Base-by-base conservation (phyloP, 2,329 filamentous ascomycete genomes). In the Decorospora gaudefroyi region DNA sequence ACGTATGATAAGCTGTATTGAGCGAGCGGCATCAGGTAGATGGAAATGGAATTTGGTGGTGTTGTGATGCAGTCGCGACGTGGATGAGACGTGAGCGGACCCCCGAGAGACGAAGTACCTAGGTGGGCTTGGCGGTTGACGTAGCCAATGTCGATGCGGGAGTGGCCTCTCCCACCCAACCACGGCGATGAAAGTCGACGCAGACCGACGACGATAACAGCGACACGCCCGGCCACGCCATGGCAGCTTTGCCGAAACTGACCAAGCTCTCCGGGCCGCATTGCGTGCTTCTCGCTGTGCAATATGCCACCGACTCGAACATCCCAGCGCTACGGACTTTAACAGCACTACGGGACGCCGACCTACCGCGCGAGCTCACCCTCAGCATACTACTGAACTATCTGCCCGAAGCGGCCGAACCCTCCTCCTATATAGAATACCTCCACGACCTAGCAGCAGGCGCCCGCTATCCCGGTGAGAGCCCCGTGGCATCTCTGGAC, bases 371-470 rank as follows among this genome's bases (percentile, higher is more conserved):
- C 30, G 82, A 87, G 43, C 73, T 90, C 10, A 65, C 88, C 16
- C 76, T 93, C 45, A 83, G 86, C 30, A 83, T 93, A 39, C 72
- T 95, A 15, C 78, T 95, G 31, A 88, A 85, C 13, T 88, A 86
- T 63, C 77, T 95, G 1, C 89, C 90, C 17, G 88, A 92, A 68
- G 85, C 80, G 29, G 64, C 83, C 4, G 79, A 80, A 4, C 83
- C 88, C 4, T 71, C 70, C n/a, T 66, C 75, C 31, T 91, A 91
- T 63, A 73, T 81, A 12, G 73, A 74, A 10, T 79, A 88, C 37
- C 62, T 90, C 12, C 70, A 79, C 56, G 77, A 82, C 38, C 71
- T 90, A 48, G 76, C 74, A 27, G 72, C 72, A 4, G 74, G 73
- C 37, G 68, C 77, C 13, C 72, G 79, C 27, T 67, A 73, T 16